Conservation (phyloP, 2,329 filamentous ascomycete genomes). For the Exophiala calicioides region DNA sequence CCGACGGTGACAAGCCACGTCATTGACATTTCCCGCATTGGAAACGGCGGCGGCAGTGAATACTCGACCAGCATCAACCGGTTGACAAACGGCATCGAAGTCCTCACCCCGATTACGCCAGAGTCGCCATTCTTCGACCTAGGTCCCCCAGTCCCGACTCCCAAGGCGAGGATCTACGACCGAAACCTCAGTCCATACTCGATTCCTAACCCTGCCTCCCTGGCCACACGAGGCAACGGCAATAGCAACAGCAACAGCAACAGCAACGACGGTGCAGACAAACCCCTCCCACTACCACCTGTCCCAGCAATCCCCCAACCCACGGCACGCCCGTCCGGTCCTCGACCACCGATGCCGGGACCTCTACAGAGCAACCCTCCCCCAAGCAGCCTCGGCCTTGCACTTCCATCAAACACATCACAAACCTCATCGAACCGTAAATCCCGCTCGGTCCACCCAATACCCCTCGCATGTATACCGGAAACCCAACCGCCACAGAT, state of each 20-base stretch:
- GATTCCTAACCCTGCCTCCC: background rate
- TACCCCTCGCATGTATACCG: conserved; percentile 11
- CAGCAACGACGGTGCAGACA: background rate
- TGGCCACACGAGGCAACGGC: too few relatives aligned
- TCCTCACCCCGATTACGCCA: too few relatives aligned
- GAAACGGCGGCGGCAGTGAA: too few relatives aligned
- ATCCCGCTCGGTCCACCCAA: background rate
- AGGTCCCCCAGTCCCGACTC: too few relatives aligned
- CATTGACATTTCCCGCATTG: too few relatives aligned
- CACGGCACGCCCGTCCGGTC: conserved; percentile 6
- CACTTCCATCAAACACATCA: background rate
- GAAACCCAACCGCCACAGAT: too few relatives aligned
- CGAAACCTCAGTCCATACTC: too few relatives aligned
- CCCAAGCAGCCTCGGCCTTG: background rate
- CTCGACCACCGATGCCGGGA: conserved; percentile 2
- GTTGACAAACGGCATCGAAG: too few relatives aligned
- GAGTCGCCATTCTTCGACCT: too few relatives aligned
- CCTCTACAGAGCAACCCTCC: conserved; percentile 2
- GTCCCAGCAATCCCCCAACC: conserved; percentile 2
- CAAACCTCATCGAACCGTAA: conserved; percentile 3
- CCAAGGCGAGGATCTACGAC: too few relatives aligned
- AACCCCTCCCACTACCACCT: conserved; percentile 12
- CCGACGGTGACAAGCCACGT: too few relatives aligned
- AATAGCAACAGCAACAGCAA: background rate
- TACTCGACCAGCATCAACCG: too few relatives aligned